Percentiles rank a stretch among this genome's conserved stretches.
Conservation (phyloP, 371 early-diverging fungal species). For the Rhizopus arrhizus region DNA sequence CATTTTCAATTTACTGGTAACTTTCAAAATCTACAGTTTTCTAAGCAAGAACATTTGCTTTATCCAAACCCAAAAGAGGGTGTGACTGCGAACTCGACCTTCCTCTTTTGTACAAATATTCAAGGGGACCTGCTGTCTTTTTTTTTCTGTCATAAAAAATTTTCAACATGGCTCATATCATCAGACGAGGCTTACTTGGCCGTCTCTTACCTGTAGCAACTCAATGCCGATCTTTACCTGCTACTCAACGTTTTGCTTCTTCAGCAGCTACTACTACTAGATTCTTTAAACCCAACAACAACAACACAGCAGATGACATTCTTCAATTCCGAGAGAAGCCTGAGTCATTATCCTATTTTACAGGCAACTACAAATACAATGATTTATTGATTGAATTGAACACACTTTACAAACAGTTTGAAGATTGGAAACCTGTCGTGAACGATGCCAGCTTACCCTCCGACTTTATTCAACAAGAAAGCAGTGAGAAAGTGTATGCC, state of each 20-base stretch:
- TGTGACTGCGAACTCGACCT: not conserved
- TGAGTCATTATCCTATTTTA: conserved; percentile 79
- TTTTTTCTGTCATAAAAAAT: not conserved
- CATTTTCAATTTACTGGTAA: too few species aligned
- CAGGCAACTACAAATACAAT: conserved; percentile 82
- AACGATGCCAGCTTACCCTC: not conserved
- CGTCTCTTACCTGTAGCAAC: not conserved
- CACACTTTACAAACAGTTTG: conserved; percentile 58
- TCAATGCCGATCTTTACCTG: not conserved
- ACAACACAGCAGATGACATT: not conserved
- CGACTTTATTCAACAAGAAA: not conserved
- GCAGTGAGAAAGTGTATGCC: conserved; percentile 32
- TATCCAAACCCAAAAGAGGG: not conserved
- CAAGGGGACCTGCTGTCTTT: not conserved
- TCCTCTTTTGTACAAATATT: not conserved
- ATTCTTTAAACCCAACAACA: not conserved
- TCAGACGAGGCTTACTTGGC: not conserved
- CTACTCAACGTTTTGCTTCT: not conserved
- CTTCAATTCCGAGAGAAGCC: conserved; percentile 46
- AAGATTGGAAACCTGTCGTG: conserved; percentile 26
- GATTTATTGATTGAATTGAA: conserved; percentile 75
- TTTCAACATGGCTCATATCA: not conserved
- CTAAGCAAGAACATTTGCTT: too few species aligned
- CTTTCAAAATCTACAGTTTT: too few species aligned
- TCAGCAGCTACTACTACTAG: not conserved